These are phyloP conservation scores for Conticribra guillardii DNA, from an alignment of 108 stramenopile species.

Conservation along the genomic window DNA sequence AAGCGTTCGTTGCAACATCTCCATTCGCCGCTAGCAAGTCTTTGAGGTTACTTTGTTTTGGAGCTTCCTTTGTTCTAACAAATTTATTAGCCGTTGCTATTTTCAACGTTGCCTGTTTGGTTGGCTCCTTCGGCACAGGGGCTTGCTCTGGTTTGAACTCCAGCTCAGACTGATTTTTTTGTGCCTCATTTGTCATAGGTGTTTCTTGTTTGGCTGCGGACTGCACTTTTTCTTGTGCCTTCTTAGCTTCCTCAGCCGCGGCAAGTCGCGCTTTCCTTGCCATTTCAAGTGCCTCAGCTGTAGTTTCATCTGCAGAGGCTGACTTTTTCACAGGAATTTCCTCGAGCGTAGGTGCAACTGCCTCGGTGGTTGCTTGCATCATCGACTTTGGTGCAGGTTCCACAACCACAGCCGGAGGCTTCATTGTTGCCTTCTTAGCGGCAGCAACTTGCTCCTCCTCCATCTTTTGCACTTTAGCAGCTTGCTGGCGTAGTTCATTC, in stretches of 20 bases:
- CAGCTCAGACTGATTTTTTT: background rate
- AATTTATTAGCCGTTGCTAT: background rate
- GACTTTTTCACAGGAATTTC: background rate
- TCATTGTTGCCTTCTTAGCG: background rate
- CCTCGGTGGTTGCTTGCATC: background rate
- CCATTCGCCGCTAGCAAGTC: background rate
- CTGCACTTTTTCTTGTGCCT: background rate
- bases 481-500: slow-evolving; percentile 13
- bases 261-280: slow-evolving; percentile 5
- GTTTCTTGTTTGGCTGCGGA: slow-evolving; percentile 1
- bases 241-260: slow-evolving; percentile 7
- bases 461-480: background rate
- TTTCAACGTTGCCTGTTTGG: background rate
- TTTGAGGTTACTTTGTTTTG: slow-evolving; percentile 4
- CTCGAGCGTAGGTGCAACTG: background rate
- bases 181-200: slow-evolving; percentile 5
- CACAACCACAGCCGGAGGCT: background rate
- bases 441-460: background rate
- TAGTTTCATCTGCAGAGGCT: background rate
- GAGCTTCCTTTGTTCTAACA: background rate
- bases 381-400: background rate
- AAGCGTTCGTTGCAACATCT: background rate
- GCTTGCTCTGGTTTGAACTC: background rate
- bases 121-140: background rate
- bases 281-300: slow-evolving; percentile 11